Evolutionary conservation across 257 asterid genomes (phyloP), one percentile per base, ranked within the genome.

Genomic region (Solanum etuberosum): DNA sequence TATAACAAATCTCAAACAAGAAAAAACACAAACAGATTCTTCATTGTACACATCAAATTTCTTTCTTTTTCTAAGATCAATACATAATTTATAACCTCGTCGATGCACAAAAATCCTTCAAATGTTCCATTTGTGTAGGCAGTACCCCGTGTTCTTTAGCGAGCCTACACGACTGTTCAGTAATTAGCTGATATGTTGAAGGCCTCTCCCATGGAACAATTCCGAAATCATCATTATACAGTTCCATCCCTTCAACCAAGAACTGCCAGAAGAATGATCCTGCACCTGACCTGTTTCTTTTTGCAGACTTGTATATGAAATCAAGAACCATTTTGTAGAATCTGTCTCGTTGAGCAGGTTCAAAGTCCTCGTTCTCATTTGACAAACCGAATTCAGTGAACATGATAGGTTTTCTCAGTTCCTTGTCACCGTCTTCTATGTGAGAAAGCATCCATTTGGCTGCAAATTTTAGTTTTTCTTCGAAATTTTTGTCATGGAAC

Each of bases 201-300:
- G 85, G 89, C 76, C 97, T 93, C 86, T 92, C 89, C 99, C 99
- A 97, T 4, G 99, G 99, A 61, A 97, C 90, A 10, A 97, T 90
- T 20, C 99, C 99, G 68, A 95, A 97, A 43, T 97, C 99, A 8
- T 97, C 99, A 25, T 94, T 94, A 59, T 93, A 95, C 5, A 93
- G 93, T 57, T 95, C 98, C 99, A 97, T 95, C 48, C 98, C 98
- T 85, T 94, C 99, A 0, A 95, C 98, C 51, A 96, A 89, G 77
- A 97, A 97, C 90, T 97, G 99, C 99, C 99, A 95, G 38, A 95
- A 93, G 54, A 95, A 92, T 42, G 98, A 91, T 80, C 99, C 99
- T 29, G 96, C 98, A 2, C 99, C 99, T 0, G 99, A 91, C 86
- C 88, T 91, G 90, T 89, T 93, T 76, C 86, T 89, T 84, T 88